Evolutionary conservation across 345 rosid genomes (phyloP).

Genomic region (Eucalyptus leucophloia): DNA sequence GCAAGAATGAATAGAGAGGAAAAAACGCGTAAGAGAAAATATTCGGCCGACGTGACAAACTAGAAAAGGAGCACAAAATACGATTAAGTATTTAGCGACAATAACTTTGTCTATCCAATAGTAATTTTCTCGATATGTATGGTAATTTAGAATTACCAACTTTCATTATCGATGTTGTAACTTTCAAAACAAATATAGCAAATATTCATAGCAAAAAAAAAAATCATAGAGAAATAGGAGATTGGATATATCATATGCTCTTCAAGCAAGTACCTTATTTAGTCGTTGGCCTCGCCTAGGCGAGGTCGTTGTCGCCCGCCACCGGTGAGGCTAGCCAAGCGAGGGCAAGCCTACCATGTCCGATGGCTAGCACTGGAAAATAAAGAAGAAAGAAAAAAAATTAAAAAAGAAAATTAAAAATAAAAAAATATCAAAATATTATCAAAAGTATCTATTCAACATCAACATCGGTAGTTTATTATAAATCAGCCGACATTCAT

Average conservation of each 20-base stretch:
- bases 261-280: neutral
- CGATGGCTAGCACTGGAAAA: accelerated
- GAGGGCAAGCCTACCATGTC: too few species aligned
- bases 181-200: neutral
- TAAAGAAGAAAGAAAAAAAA: accelerated
- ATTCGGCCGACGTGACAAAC: neutral
- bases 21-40: too few species aligned
- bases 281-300: neutral
- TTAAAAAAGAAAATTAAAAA: too few species aligned
- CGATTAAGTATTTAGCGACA: neutral
- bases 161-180: neutral
- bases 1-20: too few species aligned
- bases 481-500: too few species aligned
- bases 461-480: accelerated
- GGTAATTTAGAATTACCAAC: neutral
- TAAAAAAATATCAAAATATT: too few species aligned
- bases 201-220: neutral
- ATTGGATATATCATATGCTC: neutral
- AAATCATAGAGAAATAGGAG: neutral
- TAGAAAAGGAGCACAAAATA: neutral
- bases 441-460: accelerated
- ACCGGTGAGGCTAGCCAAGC: accelerated
- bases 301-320: accelerated
- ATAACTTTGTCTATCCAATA: neutral
- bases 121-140: neutral